Evolutionary conservation across 2,329 filamentous ascomycete genomes (phyloP), one percentile per base, ranked within the genome.

Genomic region (Coniochaeta prunicola): DNA sequence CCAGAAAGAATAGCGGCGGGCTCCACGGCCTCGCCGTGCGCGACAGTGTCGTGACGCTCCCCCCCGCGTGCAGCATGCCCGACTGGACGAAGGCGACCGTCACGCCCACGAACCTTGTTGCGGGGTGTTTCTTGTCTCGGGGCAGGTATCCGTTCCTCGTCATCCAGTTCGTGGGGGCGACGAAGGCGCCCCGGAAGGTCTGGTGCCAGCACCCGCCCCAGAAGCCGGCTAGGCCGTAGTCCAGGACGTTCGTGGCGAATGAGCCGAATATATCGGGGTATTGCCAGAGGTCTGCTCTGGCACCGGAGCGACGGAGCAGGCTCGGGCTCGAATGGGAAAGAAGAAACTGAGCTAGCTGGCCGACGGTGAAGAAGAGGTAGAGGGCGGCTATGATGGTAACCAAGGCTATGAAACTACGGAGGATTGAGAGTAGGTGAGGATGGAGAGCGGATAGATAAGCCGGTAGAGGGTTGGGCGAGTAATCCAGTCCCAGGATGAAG

Each of bases 121-220:
- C 13, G 59, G 61, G n/a, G 31, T 71, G 17, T 30, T n/a, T 42
- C 56, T 70, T 65, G 57, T 72, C 65, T 64, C 68, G 63, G 61
- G 62, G 64, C 60, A 84, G 55, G 64, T 77, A 69, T 19, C 78
- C 72, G 42, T 61, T 57, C 61, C 70, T 64, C 9, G 72, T 69
- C 59, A 88, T 65, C 66, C 76, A 82, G 1, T 71, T 71, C 0
- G 80, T 75, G 0, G 88, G 87, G 4, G 85, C 80, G 40, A 82
- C 74, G 67, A 93, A 92, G 2, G 83, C 85, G 58, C 85, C 81
- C 0, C 92, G 88, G 74, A 96, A 96, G 2, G 88, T 87, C 73
- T 97, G 92, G 71, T 97, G 93, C 93, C 93, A 97, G 80, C 86
- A 93, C 24, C 78, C 79, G 50, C 89, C 87, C 93, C 93, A 97